Evolutionary conservation across 345 rosid genomes (phyloP), one percentile per base, ranked within the genome.

Genomic region (Brassica nigra): DNA sequence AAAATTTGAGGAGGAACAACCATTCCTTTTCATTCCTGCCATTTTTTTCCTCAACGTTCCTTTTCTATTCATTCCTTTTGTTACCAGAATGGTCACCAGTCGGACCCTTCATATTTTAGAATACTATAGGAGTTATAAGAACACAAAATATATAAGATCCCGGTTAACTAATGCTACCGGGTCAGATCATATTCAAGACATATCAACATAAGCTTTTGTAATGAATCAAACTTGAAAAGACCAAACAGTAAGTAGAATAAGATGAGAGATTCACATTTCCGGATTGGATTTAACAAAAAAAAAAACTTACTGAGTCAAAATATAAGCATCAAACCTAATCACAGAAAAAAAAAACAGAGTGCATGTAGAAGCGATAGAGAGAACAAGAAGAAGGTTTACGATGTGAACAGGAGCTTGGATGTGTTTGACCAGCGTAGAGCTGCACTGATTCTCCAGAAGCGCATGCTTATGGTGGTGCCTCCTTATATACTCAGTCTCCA

Each of bases 381-480:
- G 7, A 31, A 34, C 8, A 54, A 54, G 59, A 15, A 16, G 67
- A 72, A 79, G 76, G 77, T 84, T 90, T 49, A 95, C 97, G 12
- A 90, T 96, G 78, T 86, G 97, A 85, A 95, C 88, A 69, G 99
- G 97, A 80, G 97, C 97, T 82, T 86, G 90, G 95, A 92, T 87
- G 80, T 88, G 95, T 81, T 91, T 92, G 30, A 86, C 84, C 73
- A 95, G 92, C 31, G 89, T 85, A 55, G 98, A 92, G 76, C 85
- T 85, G 76, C 96, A 90, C 98, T 95, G 99, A 78, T 91, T 84
- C 55, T 85, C 88, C 15, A 78, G 52, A 15, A 85, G 86, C 84
- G 88, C 86, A 58, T 86, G 97, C 39, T 66, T 83, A 76, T 92
- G 97, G 76, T 92, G 97, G 39, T 87, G 90, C 42, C 87, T 92